Evolutionary conservation across 1,284 basidiomycete species (phyloP).

Genomic region (Exobasidium rhododendri): DNA sequence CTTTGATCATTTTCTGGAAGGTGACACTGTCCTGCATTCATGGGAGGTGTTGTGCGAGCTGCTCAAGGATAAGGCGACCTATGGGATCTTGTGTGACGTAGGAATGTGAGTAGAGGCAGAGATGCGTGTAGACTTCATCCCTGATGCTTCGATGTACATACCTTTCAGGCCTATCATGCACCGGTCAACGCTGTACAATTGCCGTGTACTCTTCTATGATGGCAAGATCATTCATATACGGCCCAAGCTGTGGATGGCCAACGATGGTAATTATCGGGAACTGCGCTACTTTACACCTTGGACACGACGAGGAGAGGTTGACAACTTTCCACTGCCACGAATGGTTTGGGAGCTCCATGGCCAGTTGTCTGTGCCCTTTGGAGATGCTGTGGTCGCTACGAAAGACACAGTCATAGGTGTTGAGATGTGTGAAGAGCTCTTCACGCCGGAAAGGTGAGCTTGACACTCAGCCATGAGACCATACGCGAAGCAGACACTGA

Average conservation of each 20-base stretch:
- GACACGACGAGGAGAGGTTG: slow-evolving; percentile 79
- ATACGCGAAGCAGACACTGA: background rate
- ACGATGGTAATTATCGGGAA: slow-evolving; percentile 97
- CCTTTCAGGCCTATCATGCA: slow-evolving; percentile 73
- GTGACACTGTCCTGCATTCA: slow-evolving; percentile 47
- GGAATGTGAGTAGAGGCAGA: slow-evolving; percentile 32
- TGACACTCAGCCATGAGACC: slow-evolving; percentile 68
- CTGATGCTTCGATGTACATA: slow-evolving; percentile 57
- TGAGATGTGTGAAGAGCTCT: slow-evolving; percentile 94
- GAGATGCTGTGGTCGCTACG: slow-evolving; percentile 88
- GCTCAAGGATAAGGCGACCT: slow-evolving; percentile 32
- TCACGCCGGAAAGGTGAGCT: slow-evolving; percentile 70
- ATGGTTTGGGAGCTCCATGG: slow-evolving; percentile 81
- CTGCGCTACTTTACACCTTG: slow-evolving; percentile 94
- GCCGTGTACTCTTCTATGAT: slow-evolving; percentile 81
- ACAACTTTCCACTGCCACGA: slow-evolving; percentile 82
- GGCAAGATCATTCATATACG: slow-evolving; percentile 85
- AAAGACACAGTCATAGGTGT: slow-evolving; percentile 93
- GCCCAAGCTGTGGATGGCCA: slow-evolving; percentile 99
- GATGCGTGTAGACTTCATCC: slow-evolving; percentile 4
- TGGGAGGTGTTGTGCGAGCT: slow-evolving; percentile 52
- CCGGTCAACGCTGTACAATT: slow-evolving; percentile 97
- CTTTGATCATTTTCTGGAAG: slow-evolving; percentile 50
- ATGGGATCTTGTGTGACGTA: slow-evolving; percentile 50
- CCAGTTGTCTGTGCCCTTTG: slow-evolving; percentile 93